These are phyloP conservation scores for Nitzschia sp. DNA, from an alignment of 108 stramenopile species.

Conservation along the genomic window DNA sequence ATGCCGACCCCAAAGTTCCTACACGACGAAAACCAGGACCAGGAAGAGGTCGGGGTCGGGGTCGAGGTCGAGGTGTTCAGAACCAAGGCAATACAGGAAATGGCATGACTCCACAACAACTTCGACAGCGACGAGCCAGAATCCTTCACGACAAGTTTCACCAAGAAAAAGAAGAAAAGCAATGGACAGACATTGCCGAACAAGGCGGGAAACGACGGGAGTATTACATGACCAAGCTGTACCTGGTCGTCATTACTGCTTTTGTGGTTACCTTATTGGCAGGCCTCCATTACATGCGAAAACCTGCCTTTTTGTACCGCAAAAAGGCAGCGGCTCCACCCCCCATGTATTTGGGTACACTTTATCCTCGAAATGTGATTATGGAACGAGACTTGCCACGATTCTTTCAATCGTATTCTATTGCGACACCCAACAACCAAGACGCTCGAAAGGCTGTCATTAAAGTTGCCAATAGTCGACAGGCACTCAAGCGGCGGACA, in stretches of 20 bases:
- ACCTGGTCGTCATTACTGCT: slow-evolving; percentile 21
- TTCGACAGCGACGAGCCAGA: slow-evolving; percentile 19
- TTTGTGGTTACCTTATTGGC: slow-evolving; percentile 16
- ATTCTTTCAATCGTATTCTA: slow-evolving; percentile 39
- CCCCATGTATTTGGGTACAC: slow-evolving; percentile 27
- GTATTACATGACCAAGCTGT: slow-evolving; percentile 12
- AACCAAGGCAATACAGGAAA: too few relatives aligned
- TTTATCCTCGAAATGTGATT: slow-evolving; percentile 21
- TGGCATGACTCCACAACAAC: slow-evolving; percentile 5
- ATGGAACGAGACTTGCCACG: slow-evolving; percentile 39
- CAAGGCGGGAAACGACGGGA: neutral
- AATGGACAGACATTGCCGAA: neutral
- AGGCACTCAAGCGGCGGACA: neutral
- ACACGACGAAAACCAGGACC: neutral
- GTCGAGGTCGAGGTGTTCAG: too few relatives aligned
- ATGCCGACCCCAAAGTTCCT: neutral
- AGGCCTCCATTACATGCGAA: slow-evolving; percentile 5
- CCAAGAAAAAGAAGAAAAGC: slow-evolving; percentile 3
- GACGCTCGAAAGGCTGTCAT: slow-evolving; percentile 20
- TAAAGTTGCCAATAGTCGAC: slow-evolving; percentile 21
- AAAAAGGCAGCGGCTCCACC: slow-evolving; percentile 5
- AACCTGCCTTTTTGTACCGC: neutral
- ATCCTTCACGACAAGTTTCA: slow-evolving; percentile 9
- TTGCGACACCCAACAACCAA: slow-evolving; percentile 34
- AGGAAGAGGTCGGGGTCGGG: neutral